These are phyloP conservation scores for Nyctanthes arbortristis DNA, from an alignment of 257 asterid genomes.

Conservation along the genomic window DNA sequence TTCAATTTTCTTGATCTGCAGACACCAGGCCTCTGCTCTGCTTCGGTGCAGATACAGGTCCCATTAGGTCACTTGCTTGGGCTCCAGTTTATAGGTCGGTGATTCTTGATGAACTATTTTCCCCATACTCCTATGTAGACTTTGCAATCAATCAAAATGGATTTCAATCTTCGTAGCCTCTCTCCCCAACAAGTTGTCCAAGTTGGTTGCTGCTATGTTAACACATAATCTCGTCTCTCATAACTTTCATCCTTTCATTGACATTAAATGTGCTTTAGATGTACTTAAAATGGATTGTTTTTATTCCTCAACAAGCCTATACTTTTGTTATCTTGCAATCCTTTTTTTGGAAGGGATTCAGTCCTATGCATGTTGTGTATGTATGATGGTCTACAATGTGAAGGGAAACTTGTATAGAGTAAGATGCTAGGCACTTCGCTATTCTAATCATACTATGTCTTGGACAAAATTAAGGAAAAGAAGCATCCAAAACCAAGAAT, in stretches of 20 bases:
- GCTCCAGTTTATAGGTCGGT: slow-evolving; percentile 74
- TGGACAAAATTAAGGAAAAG: not conserved
- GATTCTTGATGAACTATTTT: slow-evolving; percentile 18
- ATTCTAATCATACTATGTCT: not conserved
- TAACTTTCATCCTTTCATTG: not conserved
- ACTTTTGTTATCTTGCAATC: not conserved
- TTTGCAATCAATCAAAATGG: not conserved
- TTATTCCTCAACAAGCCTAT: not conserved
- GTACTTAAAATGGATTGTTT: not conserved
- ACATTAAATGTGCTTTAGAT: not conserved
- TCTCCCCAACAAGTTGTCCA: slow-evolving; percentile 14
- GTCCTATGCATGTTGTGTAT: not conserved
- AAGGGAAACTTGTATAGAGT: not conserved
- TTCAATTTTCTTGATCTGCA: slow-evolving; percentile 35
- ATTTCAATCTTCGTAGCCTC: slow-evolving; percentile 3
- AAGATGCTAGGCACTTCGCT: not conserved
- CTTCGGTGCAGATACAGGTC: slow-evolving; percentile 83
- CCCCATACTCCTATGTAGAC: not conserved
- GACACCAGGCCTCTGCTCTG: slow-evolving; percentile 83
- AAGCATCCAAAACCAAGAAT: not conserved
- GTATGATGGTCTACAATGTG: not conserved
- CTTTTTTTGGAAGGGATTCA: not conserved
- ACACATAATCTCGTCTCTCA: not conserved
- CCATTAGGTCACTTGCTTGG: slow-evolving; percentile 86
- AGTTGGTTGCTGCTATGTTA: slow-evolving; percentile 15